Percentiles rank a stretch among this genome's conserved stretches.
Conservation (phyloP, 805 yeast species). For the Teunomyces panamensis region DNA sequence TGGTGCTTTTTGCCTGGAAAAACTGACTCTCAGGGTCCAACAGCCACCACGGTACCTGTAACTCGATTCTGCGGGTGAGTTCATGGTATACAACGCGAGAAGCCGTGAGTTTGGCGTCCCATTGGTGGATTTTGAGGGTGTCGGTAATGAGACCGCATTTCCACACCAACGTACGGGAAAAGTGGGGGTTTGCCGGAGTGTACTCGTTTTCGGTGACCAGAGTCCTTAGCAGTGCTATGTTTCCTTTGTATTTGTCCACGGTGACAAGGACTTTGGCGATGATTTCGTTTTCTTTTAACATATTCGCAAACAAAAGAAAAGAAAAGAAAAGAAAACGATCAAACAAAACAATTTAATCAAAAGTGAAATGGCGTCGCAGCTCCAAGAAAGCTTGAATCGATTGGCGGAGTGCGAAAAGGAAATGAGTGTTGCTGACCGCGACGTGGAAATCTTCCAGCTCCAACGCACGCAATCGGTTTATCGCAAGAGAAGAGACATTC, state of each 20-base stretch:
- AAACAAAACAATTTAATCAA: neutral
- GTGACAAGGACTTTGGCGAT: constrained; percentile 37
- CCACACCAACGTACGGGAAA: constrained; percentile 36
- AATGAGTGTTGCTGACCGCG: constrained; percentile 57
- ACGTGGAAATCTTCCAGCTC: constrained; percentile 55
- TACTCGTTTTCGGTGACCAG: constrained; percentile 31
- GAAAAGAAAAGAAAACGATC: too few relatives aligned
- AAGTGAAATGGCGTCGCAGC: constrained; percentile 7
- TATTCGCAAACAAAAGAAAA: neutral
- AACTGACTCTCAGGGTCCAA: constrained; percentile 29
- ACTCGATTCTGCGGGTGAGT: constrained; percentile 24
- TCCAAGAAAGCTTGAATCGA: constrained; percentile 34
- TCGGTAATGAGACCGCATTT: constrained; percentile 36
- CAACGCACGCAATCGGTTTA: constrained; percentile 56
- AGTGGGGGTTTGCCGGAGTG: constrained; percentile 18
- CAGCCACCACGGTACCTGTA: constrained; percentile 38
- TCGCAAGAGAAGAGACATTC: constrained; percentile 51
- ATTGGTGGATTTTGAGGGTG: constrained; percentile 29
- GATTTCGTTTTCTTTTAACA: constrained; percentile 28
- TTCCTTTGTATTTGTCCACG: constrained; percentile 34
- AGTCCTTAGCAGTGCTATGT: constrained; percentile 19
- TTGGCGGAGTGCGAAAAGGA: constrained; percentile 58
- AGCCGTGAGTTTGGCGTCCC: constrained; percentile 29
- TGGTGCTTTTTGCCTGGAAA: constrained; percentile 11
- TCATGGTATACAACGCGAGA: constrained; percentile 35